These are phyloP conservation scores for Pisolithus thermaeus DNA, from an alignment of 1,284 basidiomycete genomes.

Conservation along the genomic window DNA sequence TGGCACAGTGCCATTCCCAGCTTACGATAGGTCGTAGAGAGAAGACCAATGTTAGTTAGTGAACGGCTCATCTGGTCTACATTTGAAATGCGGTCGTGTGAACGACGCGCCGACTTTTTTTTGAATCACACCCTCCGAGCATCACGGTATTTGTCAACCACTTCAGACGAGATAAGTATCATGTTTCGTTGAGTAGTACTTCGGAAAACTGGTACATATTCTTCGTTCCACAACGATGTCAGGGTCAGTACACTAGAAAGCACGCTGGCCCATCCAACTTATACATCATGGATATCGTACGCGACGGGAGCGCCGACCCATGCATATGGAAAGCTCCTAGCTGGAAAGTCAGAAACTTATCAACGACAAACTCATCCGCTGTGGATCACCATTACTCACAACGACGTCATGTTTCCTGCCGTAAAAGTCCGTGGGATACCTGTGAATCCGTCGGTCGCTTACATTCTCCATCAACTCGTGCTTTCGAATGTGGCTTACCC, in stretches of 20 bases:
- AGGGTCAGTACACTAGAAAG: too few species aligned
- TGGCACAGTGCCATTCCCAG: too few species aligned
- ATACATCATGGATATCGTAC: constrained; percentile 39
- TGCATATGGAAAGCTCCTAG: constrained; percentile 75
- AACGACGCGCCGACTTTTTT: too few species aligned
- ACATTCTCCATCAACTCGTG: constrained; percentile 10
- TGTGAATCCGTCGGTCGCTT: not conserved
- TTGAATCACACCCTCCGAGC: too few species aligned
- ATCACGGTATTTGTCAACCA: too few species aligned
- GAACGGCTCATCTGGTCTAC: too few species aligned
- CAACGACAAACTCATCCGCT: not conserved
- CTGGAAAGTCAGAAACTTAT: constrained; percentile 39
- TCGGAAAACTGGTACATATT: constrained; percentile 17
- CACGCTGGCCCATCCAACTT: not conserved
- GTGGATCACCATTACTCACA: constrained; percentile 38
- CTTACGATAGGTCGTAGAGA: too few species aligned
- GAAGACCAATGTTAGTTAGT: too few species aligned
- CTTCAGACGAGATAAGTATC: too few species aligned
- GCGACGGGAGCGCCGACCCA: constrained; percentile 64
- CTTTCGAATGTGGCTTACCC: constrained; percentile 39
- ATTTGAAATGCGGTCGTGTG: too few species aligned
- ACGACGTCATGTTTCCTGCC: constrained; percentile 74
- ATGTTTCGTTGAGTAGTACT: too few species aligned
- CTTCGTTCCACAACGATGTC: too few species aligned
- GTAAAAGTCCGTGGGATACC: constrained; percentile 76